phyloP scores from a whole-genome alignment of 306 rosid species.

The Alnus glutinosa region DNA sequence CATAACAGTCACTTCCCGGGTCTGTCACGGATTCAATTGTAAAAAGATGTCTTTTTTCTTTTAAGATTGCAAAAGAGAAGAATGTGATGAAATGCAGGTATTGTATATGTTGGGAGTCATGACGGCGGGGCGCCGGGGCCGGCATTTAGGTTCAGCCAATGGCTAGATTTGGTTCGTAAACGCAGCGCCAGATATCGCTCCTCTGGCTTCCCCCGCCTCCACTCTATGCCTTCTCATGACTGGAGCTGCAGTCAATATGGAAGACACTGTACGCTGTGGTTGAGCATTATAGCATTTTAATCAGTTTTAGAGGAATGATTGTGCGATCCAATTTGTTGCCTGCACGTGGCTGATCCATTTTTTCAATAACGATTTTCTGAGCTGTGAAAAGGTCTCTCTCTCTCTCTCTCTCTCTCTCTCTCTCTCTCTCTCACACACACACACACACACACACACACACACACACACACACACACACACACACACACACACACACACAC shows the following conservation, averaged over 20 bases:
- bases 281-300: background rate
- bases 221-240: slow-evolving; percentile 15
- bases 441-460: too few species aligned
- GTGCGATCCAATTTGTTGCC: slow-evolving; percentile 3
- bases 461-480: too few species aligned
- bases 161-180: slow-evolving; percentile 91
- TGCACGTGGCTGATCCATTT: slow-evolving; percentile 18
- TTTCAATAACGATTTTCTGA: slow-evolving; percentile 17
- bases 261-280: slow-evolving; percentile 2
- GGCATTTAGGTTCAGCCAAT: slow-evolving; percentile 70
- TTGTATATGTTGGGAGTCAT: slow-evolving; percentile 90
- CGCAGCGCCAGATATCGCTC: slow-evolving; percentile 60
- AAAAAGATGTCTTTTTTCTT: background rate
- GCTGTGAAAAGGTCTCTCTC: slow-evolving; percentile 34
- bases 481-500: too few species aligned
- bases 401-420: too few species aligned
- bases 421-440: too few species aligned
- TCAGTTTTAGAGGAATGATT: slow-evolving; percentile 2
- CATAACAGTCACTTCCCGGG: slow-evolving; percentile 79
- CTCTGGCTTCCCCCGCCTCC: slow-evolving; percentile 72
- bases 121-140: slow-evolving; percentile 53
- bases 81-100: slow-evolving; percentile 46
- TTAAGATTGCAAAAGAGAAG: background rate
- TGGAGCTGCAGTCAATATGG: slow-evolving; percentile 2
- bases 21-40: slow-evolving; percentile 15